Evolutionary conservation across 352 stramenopile species (phyloP).

Genomic region (Blastocystis sp.): DNA sequence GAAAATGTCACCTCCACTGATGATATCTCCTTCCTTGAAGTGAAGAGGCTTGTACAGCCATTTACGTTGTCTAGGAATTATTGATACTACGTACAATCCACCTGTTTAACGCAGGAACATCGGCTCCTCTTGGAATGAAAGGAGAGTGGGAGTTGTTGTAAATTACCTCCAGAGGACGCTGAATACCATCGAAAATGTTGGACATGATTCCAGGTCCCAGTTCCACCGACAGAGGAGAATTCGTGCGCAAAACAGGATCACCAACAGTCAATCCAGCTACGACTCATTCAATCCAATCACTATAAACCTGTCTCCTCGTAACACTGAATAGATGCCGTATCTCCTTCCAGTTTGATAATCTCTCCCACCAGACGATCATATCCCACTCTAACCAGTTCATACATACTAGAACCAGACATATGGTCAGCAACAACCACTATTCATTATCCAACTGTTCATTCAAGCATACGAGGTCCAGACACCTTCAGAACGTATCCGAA

Average conservation of each 20-base stretch:
- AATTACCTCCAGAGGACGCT: constrained; percentile 94
- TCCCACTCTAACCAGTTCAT: constrained; percentile 88
- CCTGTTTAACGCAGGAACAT: constrained; percentile 83
- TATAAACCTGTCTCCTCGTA: constrained; percentile 62
- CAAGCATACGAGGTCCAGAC: constrained; percentile 80
- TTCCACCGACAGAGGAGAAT: constrained; percentile 92
- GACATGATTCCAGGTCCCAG: constrained; percentile 98
- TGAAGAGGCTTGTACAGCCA: constrained; percentile 31
- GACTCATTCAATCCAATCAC: constrained; percentile 57
- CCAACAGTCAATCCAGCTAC: constrained; percentile 85
- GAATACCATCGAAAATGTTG: constrained; percentile 99
- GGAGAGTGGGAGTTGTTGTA: constrained; percentile 75
- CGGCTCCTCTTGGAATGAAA: constrained; percentile 91
- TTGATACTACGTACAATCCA: constrained; percentile 68
- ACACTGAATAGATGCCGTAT: constrained; percentile 92
- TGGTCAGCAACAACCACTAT: constrained; percentile 94
- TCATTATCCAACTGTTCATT: constrained; percentile 17
- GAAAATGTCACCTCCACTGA: constrained; percentile 94
- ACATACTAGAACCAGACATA: constrained; percentile 96
- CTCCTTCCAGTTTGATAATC: constrained; percentile 97
- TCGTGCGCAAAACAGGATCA: constrained; percentile 90
- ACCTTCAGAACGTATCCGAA: constrained; percentile 99
- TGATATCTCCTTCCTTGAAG: constrained; percentile 73
- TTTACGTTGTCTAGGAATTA: constrained; percentile 61
- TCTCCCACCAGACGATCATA: constrained; percentile 97